These are phyloP conservation scores for Aspergillus calidoustus DNA, from an alignment of 2,329 filamentous ascomycete species.

Conservation along the genomic window DNA sequence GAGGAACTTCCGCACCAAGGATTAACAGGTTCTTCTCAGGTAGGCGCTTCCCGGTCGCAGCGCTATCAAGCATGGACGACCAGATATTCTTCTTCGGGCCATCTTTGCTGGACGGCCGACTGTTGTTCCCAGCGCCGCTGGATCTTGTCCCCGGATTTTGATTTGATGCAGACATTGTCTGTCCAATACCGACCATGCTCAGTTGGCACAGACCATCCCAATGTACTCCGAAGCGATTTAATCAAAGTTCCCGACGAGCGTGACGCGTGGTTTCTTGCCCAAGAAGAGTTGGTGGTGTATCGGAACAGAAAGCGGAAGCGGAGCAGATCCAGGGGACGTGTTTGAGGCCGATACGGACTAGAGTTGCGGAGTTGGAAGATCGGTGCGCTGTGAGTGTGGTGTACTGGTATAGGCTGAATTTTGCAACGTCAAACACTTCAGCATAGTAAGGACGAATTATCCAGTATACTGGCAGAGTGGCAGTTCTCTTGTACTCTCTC, in stretches of 20 bases:
- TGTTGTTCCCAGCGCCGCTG: slow-evolving; percentile 36
- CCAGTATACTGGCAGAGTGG: slow-evolving; percentile 1
- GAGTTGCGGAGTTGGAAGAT: slow-evolving; percentile 5
- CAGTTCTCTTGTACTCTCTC: slow-evolving; percentile 11
- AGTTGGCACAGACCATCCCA: slow-evolving; percentile 42
- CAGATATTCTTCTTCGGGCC: slow-evolving; percentile 82
- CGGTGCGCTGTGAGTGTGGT: not conserved
- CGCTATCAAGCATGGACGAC: slow-evolving; percentile 89
- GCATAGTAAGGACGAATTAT: slow-evolving; percentile 1
- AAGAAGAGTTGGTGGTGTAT: slow-evolving; percentile 18
- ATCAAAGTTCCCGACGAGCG: slow-evolving; percentile 6
- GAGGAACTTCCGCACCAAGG: slow-evolving; percentile 63
- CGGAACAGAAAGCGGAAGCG: slow-evolving; percentile 29
- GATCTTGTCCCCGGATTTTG: slow-evolving; percentile 40
- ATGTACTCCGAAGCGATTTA: slow-evolving; percentile 3
- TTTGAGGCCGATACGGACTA: not conserved
- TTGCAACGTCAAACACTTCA: slow-evolving; percentile 4
- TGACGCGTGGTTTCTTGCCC: slow-evolving; percentile 25
- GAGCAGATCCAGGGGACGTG: slow-evolving; percentile 39
- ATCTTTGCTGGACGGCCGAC: slow-evolving; percentile 61
- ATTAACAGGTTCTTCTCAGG: slow-evolving; percentile 91
- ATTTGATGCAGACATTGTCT: slow-evolving; percentile 44
- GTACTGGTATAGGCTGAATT: not conserved
- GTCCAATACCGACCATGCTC: slow-evolving; percentile 42
- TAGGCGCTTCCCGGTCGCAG: slow-evolving; percentile 85